phyloP scores from a whole-genome alignment of 345 rosid genomes.

The Aurinia saxatilis region DNA sequence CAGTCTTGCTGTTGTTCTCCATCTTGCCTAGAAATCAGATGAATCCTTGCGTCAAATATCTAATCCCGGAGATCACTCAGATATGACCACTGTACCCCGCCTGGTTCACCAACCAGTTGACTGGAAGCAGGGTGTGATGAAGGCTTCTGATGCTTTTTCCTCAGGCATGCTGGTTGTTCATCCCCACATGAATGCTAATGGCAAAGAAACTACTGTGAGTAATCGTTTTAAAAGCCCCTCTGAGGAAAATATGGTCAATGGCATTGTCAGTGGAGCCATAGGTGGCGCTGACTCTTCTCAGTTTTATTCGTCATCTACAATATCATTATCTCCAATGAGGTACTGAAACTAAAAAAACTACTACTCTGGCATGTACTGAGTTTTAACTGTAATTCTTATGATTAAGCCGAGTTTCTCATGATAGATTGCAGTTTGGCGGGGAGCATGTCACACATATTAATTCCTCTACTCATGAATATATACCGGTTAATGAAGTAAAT shows the following conservation, averaged over 20 bases:
- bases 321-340: constrained; percentile 52
- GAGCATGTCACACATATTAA: constrained; percentile 34
- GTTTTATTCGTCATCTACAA: constrained; percentile 44
- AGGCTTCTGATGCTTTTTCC: constrained; percentile 27
- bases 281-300: constrained; percentile 37
- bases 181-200: constrained; percentile 29
- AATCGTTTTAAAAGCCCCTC: constrained; percentile 29
- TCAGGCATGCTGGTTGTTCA: constrained; percentile 34
- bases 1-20: constrained; percentile 7
- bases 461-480: constrained; percentile 39
- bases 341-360: constrained; percentile 23
- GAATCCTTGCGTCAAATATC: constrained; percentile 34
- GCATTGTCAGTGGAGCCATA: constrained; percentile 31
- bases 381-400: constrained; percentile 1
- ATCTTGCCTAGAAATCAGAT: constrained; percentile 27
- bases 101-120: constrained; percentile 40
- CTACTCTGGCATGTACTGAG: neutral
- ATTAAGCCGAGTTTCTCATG: constrained; percentile 1
- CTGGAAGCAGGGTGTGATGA: constrained; percentile 24
- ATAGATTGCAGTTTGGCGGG: constrained; percentile 57
- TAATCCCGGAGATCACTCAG: constrained; percentile 30
- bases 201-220: constrained; percentile 30
- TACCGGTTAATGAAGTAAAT: constrained; percentile 60
- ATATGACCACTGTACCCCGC: constrained; percentile 22
- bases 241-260: constrained; percentile 34